phyloP scores from a whole-genome alignment of 2,329 filamentous ascomycete genomes.

The Madurella mycetomatis region DNA sequence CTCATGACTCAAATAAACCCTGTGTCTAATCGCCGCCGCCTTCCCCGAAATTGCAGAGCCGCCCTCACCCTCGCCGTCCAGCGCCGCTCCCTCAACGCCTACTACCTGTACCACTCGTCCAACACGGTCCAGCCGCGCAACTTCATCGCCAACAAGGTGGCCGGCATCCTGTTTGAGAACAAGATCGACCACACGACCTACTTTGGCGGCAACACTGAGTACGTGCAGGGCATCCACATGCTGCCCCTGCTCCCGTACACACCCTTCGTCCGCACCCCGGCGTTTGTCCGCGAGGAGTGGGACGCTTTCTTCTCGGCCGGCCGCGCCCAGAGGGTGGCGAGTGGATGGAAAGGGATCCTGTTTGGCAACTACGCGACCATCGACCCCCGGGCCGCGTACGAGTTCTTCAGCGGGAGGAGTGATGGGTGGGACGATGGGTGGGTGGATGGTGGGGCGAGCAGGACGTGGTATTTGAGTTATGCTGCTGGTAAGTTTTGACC shows the following conservation, averaged over 20 bases:
- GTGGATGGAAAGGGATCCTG: constrained; percentile 82
- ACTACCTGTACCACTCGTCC: constrained; percentile 72
- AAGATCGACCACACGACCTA: constrained; percentile 92
- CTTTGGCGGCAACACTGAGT: constrained; percentile 71
- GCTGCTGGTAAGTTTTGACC: constrained; percentile 58
- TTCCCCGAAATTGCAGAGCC: background rate
- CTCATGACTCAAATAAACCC: too few relatives aligned
- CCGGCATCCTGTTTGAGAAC: constrained; percentile 80
- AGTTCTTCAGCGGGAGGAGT: constrained; percentile 62
- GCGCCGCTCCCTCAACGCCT: constrained; percentile 66
- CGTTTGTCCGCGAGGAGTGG: constrained; percentile 83
- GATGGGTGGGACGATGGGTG: constrained; percentile 59
- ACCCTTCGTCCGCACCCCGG: constrained; percentile 58
- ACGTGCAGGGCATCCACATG: constrained; percentile 78
- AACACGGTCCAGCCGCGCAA: constrained; percentile 67
- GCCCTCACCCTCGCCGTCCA: constrained; percentile 60
- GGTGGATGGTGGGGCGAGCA: constrained; percentile 76
- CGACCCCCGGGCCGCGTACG: constrained; percentile 64
- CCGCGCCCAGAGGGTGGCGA: constrained; percentile 59
- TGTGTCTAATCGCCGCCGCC: too few relatives aligned
- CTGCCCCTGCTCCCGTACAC: constrained; percentile 68
- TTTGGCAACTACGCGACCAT: constrained; percentile 77
- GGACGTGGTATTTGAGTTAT: constrained; percentile 81
- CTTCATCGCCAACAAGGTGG: constrained; percentile 77
- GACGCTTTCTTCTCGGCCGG: constrained; percentile 67